These are phyloP conservation scores for Eucalyptus polyanthemos DNA, from an alignment of 345 rosid species.

Conservation along the genomic window DNA sequence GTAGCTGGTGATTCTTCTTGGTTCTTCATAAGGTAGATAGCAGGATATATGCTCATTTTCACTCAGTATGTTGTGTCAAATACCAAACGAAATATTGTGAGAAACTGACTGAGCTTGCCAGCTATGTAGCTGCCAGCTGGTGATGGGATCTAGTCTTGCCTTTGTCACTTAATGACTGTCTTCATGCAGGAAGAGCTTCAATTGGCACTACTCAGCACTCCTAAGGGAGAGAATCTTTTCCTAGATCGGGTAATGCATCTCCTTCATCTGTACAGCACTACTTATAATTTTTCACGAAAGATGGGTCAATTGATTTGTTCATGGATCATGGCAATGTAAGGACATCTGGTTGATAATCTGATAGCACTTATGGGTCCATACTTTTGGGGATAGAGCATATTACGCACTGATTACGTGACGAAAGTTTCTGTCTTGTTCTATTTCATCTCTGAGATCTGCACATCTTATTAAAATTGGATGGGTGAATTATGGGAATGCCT, in stretches of 20 bases:
- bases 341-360: not conserved
- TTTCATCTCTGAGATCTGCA: not conserved
- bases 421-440: not conserved
- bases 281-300: not conserved
- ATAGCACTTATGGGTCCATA: not conserved
- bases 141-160: not conserved
- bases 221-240: constrained; percentile 62
- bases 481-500: not conserved
- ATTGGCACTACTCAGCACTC: constrained; percentile 52
- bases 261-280: not conserved
- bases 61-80: not conserved
- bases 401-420: not conserved
- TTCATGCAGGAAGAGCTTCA: constrained; percentile 68
- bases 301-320: not conserved
- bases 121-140: not conserved
- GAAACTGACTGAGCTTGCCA: not conserved
- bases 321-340: not conserved
- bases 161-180: not conserved
- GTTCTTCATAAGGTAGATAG: not conserved
- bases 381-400: not conserved
- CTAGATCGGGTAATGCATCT: constrained; percentile 64
- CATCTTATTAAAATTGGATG: not conserved
- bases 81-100: not conserved
- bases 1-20: not conserved
- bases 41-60: not conserved